A percentile compares a stretch with the other conserved stretches of the same genome.
phyloP scores from a whole-genome alignment of 2,329 filamentous ascomycete genomes.

The Mycosphaerella sp. region DNA sequence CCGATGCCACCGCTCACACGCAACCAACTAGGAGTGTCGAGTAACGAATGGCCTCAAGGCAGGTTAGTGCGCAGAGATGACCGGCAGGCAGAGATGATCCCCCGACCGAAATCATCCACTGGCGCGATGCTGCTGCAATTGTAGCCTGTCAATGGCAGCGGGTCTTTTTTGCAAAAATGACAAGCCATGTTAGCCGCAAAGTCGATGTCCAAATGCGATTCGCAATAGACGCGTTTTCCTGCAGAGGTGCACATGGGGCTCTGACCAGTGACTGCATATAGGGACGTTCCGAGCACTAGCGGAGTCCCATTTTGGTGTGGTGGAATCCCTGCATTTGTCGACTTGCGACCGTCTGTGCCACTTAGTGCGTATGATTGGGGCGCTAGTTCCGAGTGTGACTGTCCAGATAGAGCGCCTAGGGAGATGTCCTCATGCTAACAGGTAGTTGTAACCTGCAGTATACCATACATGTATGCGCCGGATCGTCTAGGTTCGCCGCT shows the following conservation, averaged over 20 bases:
- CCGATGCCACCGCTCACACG: slow-evolving; percentile 11
- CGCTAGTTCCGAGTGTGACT: slow-evolving; percentile 7
- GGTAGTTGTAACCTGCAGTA: not conserved
- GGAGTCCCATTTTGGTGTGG: not conserved
- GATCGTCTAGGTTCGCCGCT: slow-evolving; percentile 1
- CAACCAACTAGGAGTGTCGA: slow-evolving; percentile 13
- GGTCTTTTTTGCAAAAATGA: not conserved
- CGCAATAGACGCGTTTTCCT: not conserved
- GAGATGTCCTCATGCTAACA: not conserved
- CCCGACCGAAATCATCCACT: slow-evolving; percentile 3
- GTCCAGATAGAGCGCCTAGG: slow-evolving; percentile 1
- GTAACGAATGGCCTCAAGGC: slow-evolving; percentile 11
- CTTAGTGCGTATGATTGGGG: slow-evolving; percentile 4
- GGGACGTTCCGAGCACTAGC: slow-evolving; percentile 6
- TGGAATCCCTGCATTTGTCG: slow-evolving; percentile 3
- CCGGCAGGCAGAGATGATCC: slow-evolving; percentile 7
- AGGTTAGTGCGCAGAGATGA: slow-evolving; percentile 11
- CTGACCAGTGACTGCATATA: slow-evolving; percentile 9
- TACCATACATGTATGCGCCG: not conserved
- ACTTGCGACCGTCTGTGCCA: not conserved
- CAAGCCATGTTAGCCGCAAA: slow-evolving; percentile 7
- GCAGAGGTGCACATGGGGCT: slow-evolving; percentile 1
- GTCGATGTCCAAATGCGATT: not conserved
- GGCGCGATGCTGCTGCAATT: not conserved
- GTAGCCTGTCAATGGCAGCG: slow-evolving; percentile 1